Conservation (phyloP, 2,329 filamentous ascomycete species). For the Fusarium foetens region DNA sequence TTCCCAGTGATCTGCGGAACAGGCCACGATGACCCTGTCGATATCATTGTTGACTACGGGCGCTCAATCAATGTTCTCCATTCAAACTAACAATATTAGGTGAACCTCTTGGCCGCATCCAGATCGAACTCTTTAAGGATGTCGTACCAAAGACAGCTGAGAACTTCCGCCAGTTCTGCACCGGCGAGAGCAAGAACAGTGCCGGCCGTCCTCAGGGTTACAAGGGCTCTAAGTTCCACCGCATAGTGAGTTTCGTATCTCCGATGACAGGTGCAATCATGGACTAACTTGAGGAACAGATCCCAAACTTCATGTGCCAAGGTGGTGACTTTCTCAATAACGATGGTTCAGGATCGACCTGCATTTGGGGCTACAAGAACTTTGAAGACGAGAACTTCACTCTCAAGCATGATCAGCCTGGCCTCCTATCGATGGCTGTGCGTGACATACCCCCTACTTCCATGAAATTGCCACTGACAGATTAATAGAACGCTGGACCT, state of each 20-base stretch:
- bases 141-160: constrained; percentile 88
- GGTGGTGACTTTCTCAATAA: constrained; percentile 95
- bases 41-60: not conserved
- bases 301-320: constrained; percentile 97
- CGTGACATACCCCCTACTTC: constrained; percentile 48
- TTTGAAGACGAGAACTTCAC: constrained; percentile 94
- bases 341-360: constrained; percentile 87
- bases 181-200: constrained; percentile 85
- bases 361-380: constrained; percentile 84
- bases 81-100: constrained; percentile 60
- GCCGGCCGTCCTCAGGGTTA: constrained; percentile 87
- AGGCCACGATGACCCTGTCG: not conserved
- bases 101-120: constrained; percentile 85
- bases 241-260: constrained; percentile 73
- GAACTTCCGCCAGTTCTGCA: constrained; percentile 98
- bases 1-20: constrained; percentile 19
- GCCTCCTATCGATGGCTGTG: constrained; percentile 93
- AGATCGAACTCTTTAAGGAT: constrained; percentile 90
- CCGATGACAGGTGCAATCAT: not conserved
- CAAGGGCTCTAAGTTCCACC: constrained; percentile 93
- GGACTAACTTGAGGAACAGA: constrained; percentile 61
- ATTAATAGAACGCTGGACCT: constrained; percentile 80
- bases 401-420: constrained; percentile 80
- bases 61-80: not conserved
- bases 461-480: not conserved